Evolutionary conservation across 192 early-diverging fungal species (phyloP), one percentile per base, ranked within the genome.

Genomic region (Entomortierella beljakovae): DNA sequence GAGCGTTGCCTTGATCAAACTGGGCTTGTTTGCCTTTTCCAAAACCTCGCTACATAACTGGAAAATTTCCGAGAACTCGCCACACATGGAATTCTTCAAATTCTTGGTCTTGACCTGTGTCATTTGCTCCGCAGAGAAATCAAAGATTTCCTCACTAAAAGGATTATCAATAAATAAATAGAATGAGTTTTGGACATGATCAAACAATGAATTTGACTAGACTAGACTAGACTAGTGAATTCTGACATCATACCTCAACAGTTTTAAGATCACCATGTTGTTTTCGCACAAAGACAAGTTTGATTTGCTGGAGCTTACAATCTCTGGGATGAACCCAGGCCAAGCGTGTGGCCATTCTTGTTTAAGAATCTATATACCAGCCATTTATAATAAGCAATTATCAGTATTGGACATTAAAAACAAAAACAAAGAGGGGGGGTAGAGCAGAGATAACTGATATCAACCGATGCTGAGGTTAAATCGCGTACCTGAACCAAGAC

Each of bases 331-430:
- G 81, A 99, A 99, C 22, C 86, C 84, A 8, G 98, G 98, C 98
- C 98, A 99, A 75, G 97, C 95, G 74, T 95, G 94, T 15, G 98
- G 98, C 98, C 98, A 99, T 81, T 99, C 98, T 82, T 99, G 96
- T 84, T 99, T 99, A 60, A 99, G 79, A 50, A 99, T 97, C 94
- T 95, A 70, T 42, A 49, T 38, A 18, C 22, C 11, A 34, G 32
- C 37, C 20, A 20, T 2, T 20, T 10, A 16, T 9, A 6, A 53
- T 3, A 53, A 2, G 23, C 23, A 1, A 31, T 29, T n/a, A 9
- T 53, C 2, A 53, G 13, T 29, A n/a, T n/a, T n/a, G n/a, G n/a
- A n/a, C n/a, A n/a, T n/a, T n/a, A n/a, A n/a, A n/a, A n/a, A n/a
- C n/a, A 18, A 9, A 43, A 13, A 43, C 42, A 18, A 43, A 11